Base-by-base conservation (phyloP, 768 basidiomycete species). In the Tulasnella sp. region DNA sequence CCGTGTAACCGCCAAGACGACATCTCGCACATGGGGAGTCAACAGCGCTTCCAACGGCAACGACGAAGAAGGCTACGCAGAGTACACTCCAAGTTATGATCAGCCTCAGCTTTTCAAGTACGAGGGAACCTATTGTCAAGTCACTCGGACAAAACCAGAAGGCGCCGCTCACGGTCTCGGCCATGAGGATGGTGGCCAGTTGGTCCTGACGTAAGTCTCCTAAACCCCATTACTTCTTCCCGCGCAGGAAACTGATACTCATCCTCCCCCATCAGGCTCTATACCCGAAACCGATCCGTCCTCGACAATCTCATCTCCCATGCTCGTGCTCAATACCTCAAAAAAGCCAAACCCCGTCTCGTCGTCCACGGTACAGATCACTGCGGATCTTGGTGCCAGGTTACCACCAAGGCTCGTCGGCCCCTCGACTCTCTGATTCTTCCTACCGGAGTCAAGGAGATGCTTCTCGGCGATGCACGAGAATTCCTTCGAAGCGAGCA, bases 381-480 rank as follows among this genome's bases (percentile, higher is more conserved):
- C 75, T 77, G 74, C 68, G 31, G 40, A 1, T 64, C 67, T 29
- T 80, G 85, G 85, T 81, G 83, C 12, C 84, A 82, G 72, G 85
- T 82, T 77, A 84, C 84, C 17, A 84, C 81, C 25, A 89, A 89
- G 80, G 79, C 82, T 1, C 85, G 87, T n/a, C 82, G 89, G 7
- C 86, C 88, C 0, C 81, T 89, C 25, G 79, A 86, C 81, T 88
- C 88, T 0, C 86, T 90, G 77, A 85, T 89, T 67, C 82, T 90
- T 1, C 85, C 84, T 7, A 83, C 84, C 29, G 86, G 87, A 2
- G 82, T 86, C 9, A 81, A 87, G 6, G 84, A 87, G 0, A 84
- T 84, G 1, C 80, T 90, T 1, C 82, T 89, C 4, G 81, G 83
- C 39, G 89, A 90, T 76, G 86, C 86, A 0, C 82, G 82, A 31